Evolutionary conservation across 129 eudicot genomes (phyloP).

Genomic region (Pittosporum tobira): DNA sequence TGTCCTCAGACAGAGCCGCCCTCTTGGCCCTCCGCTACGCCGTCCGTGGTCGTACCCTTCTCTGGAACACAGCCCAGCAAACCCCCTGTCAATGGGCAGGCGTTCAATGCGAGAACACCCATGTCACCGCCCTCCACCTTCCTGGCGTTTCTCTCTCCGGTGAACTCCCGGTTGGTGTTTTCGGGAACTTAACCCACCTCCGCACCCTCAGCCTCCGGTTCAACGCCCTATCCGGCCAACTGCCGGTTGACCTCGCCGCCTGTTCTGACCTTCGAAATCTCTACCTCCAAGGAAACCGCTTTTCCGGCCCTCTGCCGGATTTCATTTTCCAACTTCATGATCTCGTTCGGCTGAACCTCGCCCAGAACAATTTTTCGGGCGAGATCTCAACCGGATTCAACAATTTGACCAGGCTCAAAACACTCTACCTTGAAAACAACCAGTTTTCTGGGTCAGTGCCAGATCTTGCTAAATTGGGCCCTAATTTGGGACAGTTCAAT

Average conservation of each 20-base stretch:
- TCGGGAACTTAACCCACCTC: conserved; percentile 55
- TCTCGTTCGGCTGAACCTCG: conserved; percentile 44
- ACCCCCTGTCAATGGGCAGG: conserved; percentile 41
- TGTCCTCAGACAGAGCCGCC: conserved; percentile 50
- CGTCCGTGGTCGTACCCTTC: conserved; percentile 71
- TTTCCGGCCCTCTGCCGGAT: conserved; percentile 45
- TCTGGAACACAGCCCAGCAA: conserved; percentile 44
- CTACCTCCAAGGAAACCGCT: conserved; percentile 57
- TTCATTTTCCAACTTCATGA: conserved; percentile 21
- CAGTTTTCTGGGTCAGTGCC: conserved; percentile 26
- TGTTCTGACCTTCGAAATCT: conserved; percentile 50
- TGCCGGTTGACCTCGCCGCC: conserved; percentile 43
- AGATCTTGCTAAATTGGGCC: conserved; percentile 7
- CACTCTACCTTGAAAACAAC: conserved; percentile 33
- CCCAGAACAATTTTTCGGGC: conserved; percentile 36
- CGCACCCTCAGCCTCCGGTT: conserved; percentile 54
- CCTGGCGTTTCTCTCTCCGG: conserved; percentile 72
- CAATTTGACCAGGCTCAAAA: conserved; percentile 34
- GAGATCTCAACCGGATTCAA: conserved; percentile 24
- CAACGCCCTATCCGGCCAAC: conserved; percentile 53
- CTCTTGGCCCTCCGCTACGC: conserved; percentile 65
- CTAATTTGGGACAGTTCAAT: conserved; percentile 31
- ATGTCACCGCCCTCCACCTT: conserved; percentile 60
- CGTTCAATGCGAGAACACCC: conserved; percentile 25
- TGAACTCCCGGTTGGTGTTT: conserved; percentile 36